Evolutionary conservation across 202 grass and related monocot species (phyloP).

Genomic region (Carex arenaria): DNA sequence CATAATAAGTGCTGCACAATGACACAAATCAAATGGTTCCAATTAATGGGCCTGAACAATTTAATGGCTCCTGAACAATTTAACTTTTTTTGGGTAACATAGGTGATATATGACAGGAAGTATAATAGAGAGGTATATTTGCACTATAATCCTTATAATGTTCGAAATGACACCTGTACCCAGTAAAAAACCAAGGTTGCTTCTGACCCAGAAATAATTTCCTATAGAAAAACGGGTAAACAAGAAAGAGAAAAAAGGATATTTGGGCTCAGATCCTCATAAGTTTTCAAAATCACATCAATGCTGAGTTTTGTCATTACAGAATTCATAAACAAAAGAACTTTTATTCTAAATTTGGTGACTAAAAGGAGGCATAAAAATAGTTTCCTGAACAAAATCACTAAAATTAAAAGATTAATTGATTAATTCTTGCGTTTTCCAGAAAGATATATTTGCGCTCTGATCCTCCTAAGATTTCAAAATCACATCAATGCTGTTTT

Average conservation of each 20-base stretch:
- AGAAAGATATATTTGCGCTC: too few relatives aligned
- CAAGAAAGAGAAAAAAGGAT: neutral
- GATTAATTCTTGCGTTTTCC: neutral
- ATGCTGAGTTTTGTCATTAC: neutral
- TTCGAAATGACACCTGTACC: neutral
- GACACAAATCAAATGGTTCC: neutral
- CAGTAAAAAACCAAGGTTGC: neutral
- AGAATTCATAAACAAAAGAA: neutral
- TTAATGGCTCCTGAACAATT: neutral
- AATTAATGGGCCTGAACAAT: too few relatives aligned
- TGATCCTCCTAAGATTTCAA: too few relatives aligned
- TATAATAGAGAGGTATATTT: neutral
- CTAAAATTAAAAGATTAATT: neutral
- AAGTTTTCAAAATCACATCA: neutral
- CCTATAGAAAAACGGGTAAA: neutral
- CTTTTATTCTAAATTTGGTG: neutral
- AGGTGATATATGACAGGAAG: neutral
- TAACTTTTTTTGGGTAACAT: neutral
- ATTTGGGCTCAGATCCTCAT: neutral
- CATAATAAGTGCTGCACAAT: constrained; percentile 19
- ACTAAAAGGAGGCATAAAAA: neutral
- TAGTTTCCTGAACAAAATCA: constrained; percentile 15
- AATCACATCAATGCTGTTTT: too few relatives aligned
- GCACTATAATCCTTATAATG: neutral
- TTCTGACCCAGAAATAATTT: neutral